A percentile compares a stretch with the other conserved stretches of the same genome.
Conservation (phyloP, 2,329 filamentous ascomycete genomes). For the Aureobasidium leucospermi region DNA sequence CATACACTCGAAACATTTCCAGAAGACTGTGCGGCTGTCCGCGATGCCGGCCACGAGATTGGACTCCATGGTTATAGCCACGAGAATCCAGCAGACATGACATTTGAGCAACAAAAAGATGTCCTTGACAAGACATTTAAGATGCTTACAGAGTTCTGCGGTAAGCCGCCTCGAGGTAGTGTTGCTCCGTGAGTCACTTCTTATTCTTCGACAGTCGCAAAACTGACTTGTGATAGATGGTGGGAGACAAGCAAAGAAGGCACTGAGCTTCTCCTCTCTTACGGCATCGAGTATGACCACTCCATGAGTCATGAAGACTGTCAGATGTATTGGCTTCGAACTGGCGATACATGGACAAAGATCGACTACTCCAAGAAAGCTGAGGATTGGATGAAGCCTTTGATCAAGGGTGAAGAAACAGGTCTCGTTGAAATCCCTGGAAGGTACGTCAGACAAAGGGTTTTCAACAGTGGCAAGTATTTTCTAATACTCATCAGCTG, state of each 20-base stretch:
- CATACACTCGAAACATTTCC: conserved; percentile 60
- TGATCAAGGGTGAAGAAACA: conserved; percentile 52
- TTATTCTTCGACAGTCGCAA: no score
- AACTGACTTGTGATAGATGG: conserved; percentile 34
- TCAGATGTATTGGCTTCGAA: conserved; percentile 50
- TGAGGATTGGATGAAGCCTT: conserved; percentile 59
- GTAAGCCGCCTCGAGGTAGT: conserved; percentile 63
- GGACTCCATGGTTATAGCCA: conserved; percentile 67
- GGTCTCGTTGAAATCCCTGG: conserved; percentile 60
- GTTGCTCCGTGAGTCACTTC: conserved; percentile 50
- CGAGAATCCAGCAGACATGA: conserved; percentile 67
- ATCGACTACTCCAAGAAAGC: conserved; percentile 59
- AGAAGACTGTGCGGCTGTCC: conserved; percentile 54
- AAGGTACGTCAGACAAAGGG: conserved; percentile 33
- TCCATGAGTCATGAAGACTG: conserved; percentile 60
- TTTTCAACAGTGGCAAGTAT: neutral
- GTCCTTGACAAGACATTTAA: conserved; percentile 68
- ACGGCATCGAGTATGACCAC: conserved; percentile 65
- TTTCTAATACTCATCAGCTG: neutral
- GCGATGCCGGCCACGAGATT: conserved; percentile 58
- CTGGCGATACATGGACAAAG: conserved; percentile 59
- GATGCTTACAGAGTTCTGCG: conserved; percentile 61
- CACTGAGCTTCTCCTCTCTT: conserved; percentile 55
- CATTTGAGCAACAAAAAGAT: conserved; percentile 64
- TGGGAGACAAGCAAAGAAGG: conserved; percentile 68